Percentiles rank a stretch among this genome's conserved stretches.
Conservation (phyloP, 305 asterid species). For the Fraxinus greggii region DNA sequence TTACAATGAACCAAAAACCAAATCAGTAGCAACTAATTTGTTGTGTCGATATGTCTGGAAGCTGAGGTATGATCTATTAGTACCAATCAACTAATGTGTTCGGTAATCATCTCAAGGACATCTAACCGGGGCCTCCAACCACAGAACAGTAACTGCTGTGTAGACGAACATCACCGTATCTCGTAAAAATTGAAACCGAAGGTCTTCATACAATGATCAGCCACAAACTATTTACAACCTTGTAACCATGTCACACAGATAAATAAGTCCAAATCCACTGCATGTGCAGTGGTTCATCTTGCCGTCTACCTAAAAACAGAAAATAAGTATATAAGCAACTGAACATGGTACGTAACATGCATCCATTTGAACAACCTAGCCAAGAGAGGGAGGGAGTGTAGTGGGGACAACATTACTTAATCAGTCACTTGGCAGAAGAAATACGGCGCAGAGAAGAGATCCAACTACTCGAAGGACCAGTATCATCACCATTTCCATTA, state of each 20-base stretch:
- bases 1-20: conserved; percentile 1
- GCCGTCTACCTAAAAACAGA: conserved; percentile 12
- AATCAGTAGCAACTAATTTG: conserved; percentile 25
- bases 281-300: conserved; percentile 11
- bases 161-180: conserved; percentile 22
- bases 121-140: conserved; percentile 42
- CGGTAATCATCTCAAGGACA: conserved; percentile 37
- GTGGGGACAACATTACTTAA: conserved; percentile 21
- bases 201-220: conserved; percentile 23
- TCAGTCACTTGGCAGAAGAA: conserved; percentile 74
- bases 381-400: background rate
- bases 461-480: conserved; percentile 90
- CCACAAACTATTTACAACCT: conserved; percentile 20
- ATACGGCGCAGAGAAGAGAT: conserved; percentile 82
- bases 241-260: background rate
- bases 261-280: conserved; percentile 9
- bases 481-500: conserved; percentile 52
- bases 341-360: background rate
- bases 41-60: conserved; percentile 28
- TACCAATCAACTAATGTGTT: conserved; percentile 34
- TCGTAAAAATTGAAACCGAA: conserved; percentile 14
- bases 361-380: background rate
- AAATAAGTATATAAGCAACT: background rate
- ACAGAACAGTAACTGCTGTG: conserved; percentile 26
- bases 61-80: conserved; percentile 14